These are phyloP conservation scores for Barnettozyma populi DNA, from an alignment of 805 yeast species.

Conservation along the genomic window DNA sequence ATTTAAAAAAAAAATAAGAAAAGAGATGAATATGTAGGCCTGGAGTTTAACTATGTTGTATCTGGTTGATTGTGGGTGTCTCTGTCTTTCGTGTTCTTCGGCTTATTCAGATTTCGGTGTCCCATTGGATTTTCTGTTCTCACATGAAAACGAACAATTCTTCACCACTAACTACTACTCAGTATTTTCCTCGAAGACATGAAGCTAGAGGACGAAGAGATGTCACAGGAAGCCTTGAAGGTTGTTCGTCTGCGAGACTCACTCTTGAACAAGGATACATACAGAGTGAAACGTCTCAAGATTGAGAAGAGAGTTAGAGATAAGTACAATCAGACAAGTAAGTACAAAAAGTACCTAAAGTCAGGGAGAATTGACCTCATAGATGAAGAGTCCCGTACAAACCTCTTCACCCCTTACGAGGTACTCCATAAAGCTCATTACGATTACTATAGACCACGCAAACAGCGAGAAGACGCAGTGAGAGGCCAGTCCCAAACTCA, in stretches of 20 bases:
- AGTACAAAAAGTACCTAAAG: conserved; percentile 18
- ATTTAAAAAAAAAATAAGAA: background rate
- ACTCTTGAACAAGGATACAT: conserved; percentile 5
- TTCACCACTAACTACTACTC: background rate
- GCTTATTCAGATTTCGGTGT: background rate
- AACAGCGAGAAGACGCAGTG: conserved; percentile 15
- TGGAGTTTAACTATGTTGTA: background rate
- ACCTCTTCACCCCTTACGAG: conserved; percentile 13
- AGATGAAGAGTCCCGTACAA: conserved; percentile 12
- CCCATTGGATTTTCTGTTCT: background rate
- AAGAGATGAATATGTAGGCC: background rate
- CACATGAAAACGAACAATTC: background rate
- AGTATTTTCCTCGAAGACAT: background rate
- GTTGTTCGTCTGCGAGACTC: conserved; percentile 17
- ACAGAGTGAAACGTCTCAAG: conserved; percentile 10
- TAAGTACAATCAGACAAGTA: conserved; percentile 15
- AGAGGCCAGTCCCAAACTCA: background rate
- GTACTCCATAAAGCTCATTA: conserved; percentile 16
- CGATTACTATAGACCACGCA: conserved; percentile 19
- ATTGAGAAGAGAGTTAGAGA: conserved; percentile 19
- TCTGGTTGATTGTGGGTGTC: background rate
- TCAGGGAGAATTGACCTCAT: conserved; percentile 25
- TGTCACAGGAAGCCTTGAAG: conserved; percentile 12
- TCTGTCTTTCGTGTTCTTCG: background rate
- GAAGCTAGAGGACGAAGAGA: conserved; percentile 3